Base-by-base conservation (phyloP, 176 grass and related monocot genomes). In the Aegilops speltoides region DNA sequence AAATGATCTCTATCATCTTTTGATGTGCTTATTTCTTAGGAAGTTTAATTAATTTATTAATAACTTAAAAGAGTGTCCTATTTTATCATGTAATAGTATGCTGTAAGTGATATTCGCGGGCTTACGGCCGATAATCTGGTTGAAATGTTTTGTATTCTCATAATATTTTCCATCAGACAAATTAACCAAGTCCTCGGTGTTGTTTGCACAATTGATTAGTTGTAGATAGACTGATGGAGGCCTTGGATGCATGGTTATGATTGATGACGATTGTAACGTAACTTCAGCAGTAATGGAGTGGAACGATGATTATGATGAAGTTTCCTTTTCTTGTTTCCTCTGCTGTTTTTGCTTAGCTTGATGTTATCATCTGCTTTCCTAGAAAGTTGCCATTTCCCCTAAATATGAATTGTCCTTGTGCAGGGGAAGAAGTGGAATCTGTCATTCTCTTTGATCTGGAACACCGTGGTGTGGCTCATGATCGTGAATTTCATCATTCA, bases 401-500 rank as follows among this genome's bases (percentile, higher is more conserved):
- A 54, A 88, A 70, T n/a, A 25, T 77, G 43, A 79, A 73, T 81
- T 31, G 25, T 78, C 43, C 59, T 46, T 85, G 60, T 89, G 34
- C 68, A 99, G 94, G 92, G 80, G 84, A 93, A 91, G 31, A 77
- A 86, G 68, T 97, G 97, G 92, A 94, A 94, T 48, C 63, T 97
- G 20, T 97, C 94, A 2, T 86, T 99, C 62, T 83, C 84, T 13
- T 85, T 87, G 71, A 75, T 99, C 69, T 99, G 92, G 97, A 97
- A 99, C 73, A 88, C 97, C 25, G 25, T 97, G 36, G 89, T 99
- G 67, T 96, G 94, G 89, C 77, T 99, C 10, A 89, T 94, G 86
- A 86, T 97, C 7, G 41, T 97, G 73, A 94, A 99, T 82, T 97
- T 99, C 90, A 85, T 94, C 37, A 82, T 82, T 79, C 95, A 99